Base-by-base conservation (phyloP, 78 protist species). In the Chrysochromulina parva region DNA sequence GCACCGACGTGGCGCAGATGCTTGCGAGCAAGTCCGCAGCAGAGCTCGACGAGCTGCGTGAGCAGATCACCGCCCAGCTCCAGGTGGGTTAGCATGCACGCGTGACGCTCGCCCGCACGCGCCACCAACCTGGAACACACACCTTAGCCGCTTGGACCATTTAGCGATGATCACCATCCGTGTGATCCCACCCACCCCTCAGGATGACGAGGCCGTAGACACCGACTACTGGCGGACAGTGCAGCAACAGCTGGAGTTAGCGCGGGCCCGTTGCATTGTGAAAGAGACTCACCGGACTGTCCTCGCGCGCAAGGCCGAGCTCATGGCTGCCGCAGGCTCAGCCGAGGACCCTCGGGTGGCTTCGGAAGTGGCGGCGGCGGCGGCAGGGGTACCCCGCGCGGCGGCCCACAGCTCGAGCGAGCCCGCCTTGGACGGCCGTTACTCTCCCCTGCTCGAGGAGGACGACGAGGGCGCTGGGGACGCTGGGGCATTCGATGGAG, bases 171-270 rank as follows among this genome's bases (percentile, higher is more conserved):
- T n/a, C n/a, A n/a, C n/a, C n/a, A n/a, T n/a, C n/a, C n/a, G n/a
- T n/a, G n/a, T n/a, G n/a, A n/a, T n/a, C n/a, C n/a, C n/a, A n/a
- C n/a, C n/a, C n/a, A n/a, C n/a, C n/a, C 62, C 10, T 5, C 62
- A 69, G 11, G 78, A 38, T 7, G 52, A 14, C 52, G 52, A n/a
- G 62, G 86, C 50, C n/a, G 3, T 95, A 57, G 96, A 96, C 78
- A 94, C 93, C 17, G 96, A 89, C 87, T 97, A 93, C 76, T 97
- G 98, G 99, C 97, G 95, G 58, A 60, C 95, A 11, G 69, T 97
- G 52, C 71, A 90, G 13, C 69, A 3, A 5, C 73, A 88, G 66
- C 91, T 97, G 57, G 1, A 38, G 24, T 88, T 96, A 9, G 58
- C 26, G 48, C 13, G 7, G 16, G 94, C 94, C 24, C 5, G 26